These are phyloP conservation scores for Pleurotus sapidus DNA, from an alignment of 768 basidiomycete species.

Conservation along the genomic window DNA sequence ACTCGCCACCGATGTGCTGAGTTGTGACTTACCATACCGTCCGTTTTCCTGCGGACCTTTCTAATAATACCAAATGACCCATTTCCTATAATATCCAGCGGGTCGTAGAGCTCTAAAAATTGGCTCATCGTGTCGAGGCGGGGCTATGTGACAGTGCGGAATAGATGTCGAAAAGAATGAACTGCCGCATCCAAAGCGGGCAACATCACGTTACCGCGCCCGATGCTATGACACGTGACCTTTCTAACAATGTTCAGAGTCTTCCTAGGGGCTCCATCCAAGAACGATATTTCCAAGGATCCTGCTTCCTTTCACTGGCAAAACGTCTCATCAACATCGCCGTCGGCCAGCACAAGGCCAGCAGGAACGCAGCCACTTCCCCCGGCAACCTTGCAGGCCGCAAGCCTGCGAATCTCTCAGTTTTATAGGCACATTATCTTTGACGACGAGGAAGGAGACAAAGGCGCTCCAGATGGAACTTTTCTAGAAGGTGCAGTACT, in stretches of 20 bases:
- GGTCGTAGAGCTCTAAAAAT: slow-evolving; percentile 81
- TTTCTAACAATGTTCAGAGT: neutral
- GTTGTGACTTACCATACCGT: slow-evolving; percentile 65
- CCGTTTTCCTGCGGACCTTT: slow-evolving; percentile 83
- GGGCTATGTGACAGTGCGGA: neutral
- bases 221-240: neutral
- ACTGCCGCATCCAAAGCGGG: too few relatives aligned
- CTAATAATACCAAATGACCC: slow-evolving; percentile 98
- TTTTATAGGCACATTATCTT: slow-evolving; percentile 77
- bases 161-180: neutral
- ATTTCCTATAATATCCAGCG: slow-evolving; percentile 91
- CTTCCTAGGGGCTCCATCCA: slow-evolving; percentile 41
- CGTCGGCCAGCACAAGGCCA: neutral
- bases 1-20: slow-evolving; percentile 2
- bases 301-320: slow-evolving; percentile 41
- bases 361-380: slow-evolving; percentile 36
- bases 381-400: slow-evolving; percentile 58
- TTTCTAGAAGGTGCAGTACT: neutral
- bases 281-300: slow-evolving; percentile 31
- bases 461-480: slow-evolving; percentile 17
- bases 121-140: slow-evolving; percentile 21
- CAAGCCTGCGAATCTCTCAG: slow-evolving; percentile 64
- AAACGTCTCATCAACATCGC: slow-evolving; percentile 30
- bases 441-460: slow-evolving; percentile 33
- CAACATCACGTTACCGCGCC: slow-evolving; percentile 7